These are phyloP conservation scores for Talaromyces sp. DNA, from an alignment of 2,329 filamentous ascomycete species.

Conservation along the genomic window DNA sequence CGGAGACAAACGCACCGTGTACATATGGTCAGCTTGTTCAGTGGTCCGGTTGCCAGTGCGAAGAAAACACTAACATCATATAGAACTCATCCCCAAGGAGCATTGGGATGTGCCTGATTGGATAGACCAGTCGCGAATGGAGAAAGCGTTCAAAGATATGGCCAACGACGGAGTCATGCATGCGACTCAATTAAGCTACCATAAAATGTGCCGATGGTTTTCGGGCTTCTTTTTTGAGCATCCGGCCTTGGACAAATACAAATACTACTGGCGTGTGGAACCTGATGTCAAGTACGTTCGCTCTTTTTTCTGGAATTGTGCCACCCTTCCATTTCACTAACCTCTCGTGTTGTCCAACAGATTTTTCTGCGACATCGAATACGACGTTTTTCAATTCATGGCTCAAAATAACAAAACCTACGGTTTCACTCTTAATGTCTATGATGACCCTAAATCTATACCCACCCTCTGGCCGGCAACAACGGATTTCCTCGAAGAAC, in stretches of 20 bases:
- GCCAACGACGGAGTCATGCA: constrained; percentile 87
- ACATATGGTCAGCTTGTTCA: constrained; percentile 64
- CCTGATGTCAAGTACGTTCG: constrained; percentile 79
- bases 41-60: neutral
- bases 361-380: constrained; percentile 95
- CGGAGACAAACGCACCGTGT: constrained; percentile 83
- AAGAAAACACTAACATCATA: neutral
- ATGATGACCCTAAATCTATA: constrained; percentile 84
- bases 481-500: constrained; percentile 77
- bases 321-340: neutral
- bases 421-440: constrained; percentile 96
- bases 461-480: constrained; percentile 94
- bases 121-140: constrained; percentile 84
- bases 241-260: constrained; percentile 72
- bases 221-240: constrained; percentile 97
- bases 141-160: constrained; percentile 78
- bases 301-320: neutral
- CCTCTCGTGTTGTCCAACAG: neutral
- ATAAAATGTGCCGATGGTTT: constrained; percentile 99
- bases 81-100: constrained; percentile 75
- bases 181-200: constrained; percentile 81
- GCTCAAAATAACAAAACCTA: constrained; percentile 98
- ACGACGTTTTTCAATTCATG: constrained; percentile 98
- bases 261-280: constrained; percentile 98
- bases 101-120: constrained; percentile 90